Conservation (phyloP, 2,329 filamentous ascomycete species). For the Sporothrix variecibatus region DNA sequence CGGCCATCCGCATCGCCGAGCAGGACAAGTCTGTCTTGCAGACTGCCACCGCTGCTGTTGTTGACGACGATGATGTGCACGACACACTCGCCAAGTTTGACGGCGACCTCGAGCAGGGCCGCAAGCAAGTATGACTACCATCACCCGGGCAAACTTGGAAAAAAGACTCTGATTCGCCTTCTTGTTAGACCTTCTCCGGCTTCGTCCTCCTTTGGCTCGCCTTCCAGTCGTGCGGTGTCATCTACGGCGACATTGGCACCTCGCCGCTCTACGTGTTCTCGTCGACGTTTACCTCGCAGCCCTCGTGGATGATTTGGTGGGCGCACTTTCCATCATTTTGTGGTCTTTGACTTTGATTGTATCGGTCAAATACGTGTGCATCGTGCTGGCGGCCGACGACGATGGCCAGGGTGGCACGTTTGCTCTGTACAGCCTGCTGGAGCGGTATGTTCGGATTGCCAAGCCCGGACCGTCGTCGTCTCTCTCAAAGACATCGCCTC, state of each 20-base stretch:
- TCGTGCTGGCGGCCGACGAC: constrained; percentile 67
- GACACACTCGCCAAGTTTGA: background rate
- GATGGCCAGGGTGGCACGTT: constrained; percentile 69
- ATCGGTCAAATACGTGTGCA: constrained; percentile 67
- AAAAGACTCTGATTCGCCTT: constrained; percentile 23
- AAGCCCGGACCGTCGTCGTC: constrained; percentile 57
- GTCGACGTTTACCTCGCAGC: constrained; percentile 62
- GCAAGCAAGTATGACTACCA: constrained; percentile 21
- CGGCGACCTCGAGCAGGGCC: constrained; percentile 22
- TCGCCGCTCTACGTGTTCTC: constrained; percentile 69
- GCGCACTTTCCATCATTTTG: constrained; percentile 67
- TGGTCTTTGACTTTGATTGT: constrained; percentile 71
- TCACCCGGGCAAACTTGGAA: too few species aligned
- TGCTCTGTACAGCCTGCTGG: constrained; percentile 64
- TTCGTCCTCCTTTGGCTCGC: constrained; percentile 49
- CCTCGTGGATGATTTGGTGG: constrained; percentile 61
- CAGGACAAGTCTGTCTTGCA: background rate
- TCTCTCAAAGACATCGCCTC: constrained; percentile 31
- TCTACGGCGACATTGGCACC: constrained; percentile 69
- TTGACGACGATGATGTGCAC: background rate
- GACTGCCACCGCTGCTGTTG: background rate
- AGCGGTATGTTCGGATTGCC: constrained; percentile 62
- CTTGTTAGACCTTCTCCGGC: constrained; percentile 32
- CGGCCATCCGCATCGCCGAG: constrained; percentile 15
- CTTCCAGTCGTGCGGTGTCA: constrained; percentile 66